Evolutionary conservation across 192 early-diverging fungal genomes (phyloP), one percentile per base, ranked within the genome.

Genomic region (Coemansia umbellata): DNA sequence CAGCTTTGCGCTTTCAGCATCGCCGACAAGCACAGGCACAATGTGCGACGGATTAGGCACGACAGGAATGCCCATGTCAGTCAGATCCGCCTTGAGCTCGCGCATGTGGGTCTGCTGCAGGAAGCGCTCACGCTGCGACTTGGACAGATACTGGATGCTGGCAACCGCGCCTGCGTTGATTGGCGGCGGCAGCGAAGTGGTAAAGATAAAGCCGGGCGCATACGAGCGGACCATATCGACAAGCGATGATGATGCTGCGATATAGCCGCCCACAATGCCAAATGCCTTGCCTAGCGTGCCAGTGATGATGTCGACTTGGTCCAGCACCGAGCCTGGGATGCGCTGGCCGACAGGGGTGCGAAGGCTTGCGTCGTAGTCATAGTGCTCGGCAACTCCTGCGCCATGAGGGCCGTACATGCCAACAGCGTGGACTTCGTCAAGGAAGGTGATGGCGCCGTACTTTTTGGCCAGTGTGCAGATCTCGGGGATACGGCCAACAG

Each of bases 171-270:
- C 96, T 35, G 90, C 85, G 23, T 88, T 90, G 57, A 94, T 87
- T 36, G 88, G 81, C 22, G 96, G 96, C 41, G 96, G 96, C 22
- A 99, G 81, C 28, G 96, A 99, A 8, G 96, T 99, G 57, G 96
- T 99, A 72, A 99, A 99, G 69, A 99, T 99, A 74, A 97, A 97
- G 35, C 94, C 94, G 18, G 94, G 94, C n/a, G 93, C 94, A 68
- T 95, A 97, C 30, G 89, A 91, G 43, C 94, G 89, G 32, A 97
- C 87, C 89, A 95, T 90, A 70, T 97, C 94, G 19, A 95, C 88
- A 32, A 94, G 80, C 27, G 80, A 71, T 31, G 92, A 87, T 10
- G 91, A 92, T 11, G 81, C 91, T 31, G 94, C 94, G 75, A 97
- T 92, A 69, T 97, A 97, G 50, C 94, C 94, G 54, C 94, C 94